These are phyloP conservation scores for Phytophthora pluvialis DNA, from an alignment of 352 stramenopile species.

Conservation along the genomic window DNA sequence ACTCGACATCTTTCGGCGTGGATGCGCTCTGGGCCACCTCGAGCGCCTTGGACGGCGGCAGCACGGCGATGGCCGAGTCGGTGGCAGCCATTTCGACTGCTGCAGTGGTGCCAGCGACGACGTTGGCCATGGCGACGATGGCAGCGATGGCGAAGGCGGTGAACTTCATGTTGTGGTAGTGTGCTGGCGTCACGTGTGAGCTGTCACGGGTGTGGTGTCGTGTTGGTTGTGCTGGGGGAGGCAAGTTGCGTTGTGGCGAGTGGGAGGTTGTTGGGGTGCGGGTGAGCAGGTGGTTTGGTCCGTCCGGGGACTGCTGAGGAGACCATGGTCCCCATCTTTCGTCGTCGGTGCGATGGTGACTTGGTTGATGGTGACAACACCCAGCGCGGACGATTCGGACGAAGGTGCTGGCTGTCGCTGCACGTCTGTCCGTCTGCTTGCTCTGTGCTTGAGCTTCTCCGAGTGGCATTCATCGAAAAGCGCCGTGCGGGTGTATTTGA, in stretches of 20 bases:
- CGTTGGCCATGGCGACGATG: not conserved
- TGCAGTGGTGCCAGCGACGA: not conserved
- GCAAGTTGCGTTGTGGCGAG: slow-evolving; percentile 13
- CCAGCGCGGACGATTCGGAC: not conserved
- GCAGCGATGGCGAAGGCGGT: not conserved
- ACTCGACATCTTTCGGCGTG: slow-evolving; percentile 12
- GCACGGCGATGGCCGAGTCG: not conserved
- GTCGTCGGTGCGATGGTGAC: not conserved
- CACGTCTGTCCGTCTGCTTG: not conserved
- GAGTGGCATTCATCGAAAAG: slow-evolving; percentile 1
- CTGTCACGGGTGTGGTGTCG: not conserved
- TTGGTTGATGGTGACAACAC: slow-evolving; percentile 8
- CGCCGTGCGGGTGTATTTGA: too few relatives aligned
- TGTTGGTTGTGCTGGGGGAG: slow-evolving; percentile 3
- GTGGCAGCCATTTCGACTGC: slow-evolving; percentile 3
- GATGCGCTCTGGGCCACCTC: slow-evolving; percentile 13
- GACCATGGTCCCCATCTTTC: not conserved
- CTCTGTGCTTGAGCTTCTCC: not conserved
- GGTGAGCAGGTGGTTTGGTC: not conserved
- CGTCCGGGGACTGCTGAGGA: not conserved
- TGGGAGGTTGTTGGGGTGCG: not conserved
- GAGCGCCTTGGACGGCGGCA: slow-evolving; percentile 16
- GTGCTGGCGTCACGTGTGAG: not conserved
- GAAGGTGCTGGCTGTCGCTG: slow-evolving; percentile 1
- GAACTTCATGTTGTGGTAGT: slow-evolving; percentile 11